Evolutionary conservation across 352 stramenopile species (phyloP), one percentile per base, ranked within the genome.

Genomic region (Poterioochromonas sp.): DNA sequence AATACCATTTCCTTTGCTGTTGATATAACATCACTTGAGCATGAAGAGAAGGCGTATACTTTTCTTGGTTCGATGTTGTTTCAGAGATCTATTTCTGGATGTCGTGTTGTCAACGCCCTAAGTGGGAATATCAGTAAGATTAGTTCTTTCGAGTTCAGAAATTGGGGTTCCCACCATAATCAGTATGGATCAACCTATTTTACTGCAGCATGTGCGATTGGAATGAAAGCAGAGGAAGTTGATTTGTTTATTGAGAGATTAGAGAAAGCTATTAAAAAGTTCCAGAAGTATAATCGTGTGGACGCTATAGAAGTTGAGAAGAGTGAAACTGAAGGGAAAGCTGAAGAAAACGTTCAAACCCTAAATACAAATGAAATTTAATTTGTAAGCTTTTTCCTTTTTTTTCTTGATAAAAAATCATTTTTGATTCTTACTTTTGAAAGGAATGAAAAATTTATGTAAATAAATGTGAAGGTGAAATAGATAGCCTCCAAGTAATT

Each of bases 41-140:
- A 20, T n/a, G 70, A 2, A 58, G 82, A 44, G 47, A 79, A 58
- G 40, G 37, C 22, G 83, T 89, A 53, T 92, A 88, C 87, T 15
- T 90, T 93, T 82, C 94, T 99, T 80, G 95, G 96, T 26, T 93
- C 94, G n/a, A 98, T 98, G 94, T 88, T 99, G 18, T 99, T 99
- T 85, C 93, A 88, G 39, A 88, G 95, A 34, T 95, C 93, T 77
- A 91, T 99, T 8, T 97, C 92, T 35, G 95, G 95, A 40, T 97
- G 92, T 53, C 84, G 94, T 69, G 92, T 99, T 18, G 92, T 98
- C 62, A 89, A 90, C 32, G 87, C 86, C 37, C 5, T 12, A 37
- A 1, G 1, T 8, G 32, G 47, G 11, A 81, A 86, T 2, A 86
- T 91, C 63, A 79, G 40, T 29, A 97, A 98, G 80, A 88, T 99